phyloP scores from a whole-genome alignment of 306 rosid genomes.

The Corylus heterophylla region DNA sequence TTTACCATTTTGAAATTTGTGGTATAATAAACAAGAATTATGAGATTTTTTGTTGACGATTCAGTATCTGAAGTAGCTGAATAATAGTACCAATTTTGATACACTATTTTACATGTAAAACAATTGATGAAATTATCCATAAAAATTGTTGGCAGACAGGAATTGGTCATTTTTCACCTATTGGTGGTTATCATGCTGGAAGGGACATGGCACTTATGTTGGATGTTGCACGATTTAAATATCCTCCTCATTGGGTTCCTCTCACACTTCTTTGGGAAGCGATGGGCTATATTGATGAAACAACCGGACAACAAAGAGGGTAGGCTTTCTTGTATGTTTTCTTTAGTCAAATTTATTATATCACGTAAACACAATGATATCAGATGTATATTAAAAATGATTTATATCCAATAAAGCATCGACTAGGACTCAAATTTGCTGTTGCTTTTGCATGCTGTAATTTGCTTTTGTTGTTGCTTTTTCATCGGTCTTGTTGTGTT shows the following conservation, averaged over 20 bases:
- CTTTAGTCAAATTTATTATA: conserved; percentile 6
- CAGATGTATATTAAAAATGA: background rate
- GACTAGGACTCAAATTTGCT: background rate
- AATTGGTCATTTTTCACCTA: conserved; percentile 95
- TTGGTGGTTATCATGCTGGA: conserved; percentile 86
- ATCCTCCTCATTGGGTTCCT: conserved; percentile 99
- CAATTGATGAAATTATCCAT: conserved; percentile 12
- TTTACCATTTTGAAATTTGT: background rate
- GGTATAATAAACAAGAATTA: background rate
- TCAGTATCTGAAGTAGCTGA: background rate
- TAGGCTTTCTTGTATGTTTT: conserved; percentile 27
- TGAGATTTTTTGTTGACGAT: background rate
- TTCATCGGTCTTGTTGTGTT: background rate
- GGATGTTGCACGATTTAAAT: conserved; percentile 96
- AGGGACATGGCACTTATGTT: conserved; percentile 86
- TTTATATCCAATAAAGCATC: background rate
- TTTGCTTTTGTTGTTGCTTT: background rate
- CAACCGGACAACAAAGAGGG: conserved; percentile 78
- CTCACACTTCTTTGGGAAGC: conserved; percentile 85
- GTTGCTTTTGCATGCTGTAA: background rate
- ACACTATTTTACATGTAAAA: conserved; percentile 9
- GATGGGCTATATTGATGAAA: conserved; percentile 63
- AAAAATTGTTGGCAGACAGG: conserved; percentile 62
- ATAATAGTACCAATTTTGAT: background rate
- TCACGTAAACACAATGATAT: background rate